These are phyloP conservation scores for Polygonum aviculare DNA, from an alignment of 148 eudicot genomes.

Conservation along the genomic window DNA sequence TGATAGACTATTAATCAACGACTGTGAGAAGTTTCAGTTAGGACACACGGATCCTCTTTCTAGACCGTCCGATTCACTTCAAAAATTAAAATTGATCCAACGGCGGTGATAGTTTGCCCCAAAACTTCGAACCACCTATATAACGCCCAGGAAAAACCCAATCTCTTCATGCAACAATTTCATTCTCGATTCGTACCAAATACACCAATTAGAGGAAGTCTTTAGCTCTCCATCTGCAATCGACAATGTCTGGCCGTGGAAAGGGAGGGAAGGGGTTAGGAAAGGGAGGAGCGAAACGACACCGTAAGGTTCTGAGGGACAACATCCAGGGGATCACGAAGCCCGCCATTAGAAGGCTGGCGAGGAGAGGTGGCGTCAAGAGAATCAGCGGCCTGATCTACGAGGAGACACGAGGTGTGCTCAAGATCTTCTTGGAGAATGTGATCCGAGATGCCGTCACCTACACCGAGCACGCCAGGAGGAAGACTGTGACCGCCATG, in stretches of 20 bases:
- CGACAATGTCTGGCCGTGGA: conserved; percentile 9
- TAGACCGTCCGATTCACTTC: background rate
- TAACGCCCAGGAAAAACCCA: background rate
- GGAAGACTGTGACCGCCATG: conserved; percentile 15
- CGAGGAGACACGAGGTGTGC: conserved; percentile 12
- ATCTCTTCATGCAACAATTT: background rate
- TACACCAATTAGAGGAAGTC: background rate
- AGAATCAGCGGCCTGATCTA: conserved; percentile 14
- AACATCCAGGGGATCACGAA: conserved; percentile 17
- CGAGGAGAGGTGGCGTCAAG: conserved; percentile 14
- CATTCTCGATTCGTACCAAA: background rate
- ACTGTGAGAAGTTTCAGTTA: background rate
- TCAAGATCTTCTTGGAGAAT: conserved; percentile 13
- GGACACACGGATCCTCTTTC: background rate
- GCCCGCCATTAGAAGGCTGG: conserved; percentile 12
- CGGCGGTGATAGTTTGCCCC: background rate
- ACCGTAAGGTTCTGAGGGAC: conserved; percentile 11
- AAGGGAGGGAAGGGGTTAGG: conserved; percentile 11
- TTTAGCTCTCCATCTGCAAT: background rate
- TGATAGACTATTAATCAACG: background rate
- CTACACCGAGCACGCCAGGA: conserved; percentile 16
- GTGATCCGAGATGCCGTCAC: conserved; percentile 13
- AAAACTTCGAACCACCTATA: background rate
- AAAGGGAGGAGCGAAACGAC: conserved; percentile 13
- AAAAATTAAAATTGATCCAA: background rate